Base-by-base conservation (phyloP, 805 yeast species). In the Candida quercuum region DNA sequence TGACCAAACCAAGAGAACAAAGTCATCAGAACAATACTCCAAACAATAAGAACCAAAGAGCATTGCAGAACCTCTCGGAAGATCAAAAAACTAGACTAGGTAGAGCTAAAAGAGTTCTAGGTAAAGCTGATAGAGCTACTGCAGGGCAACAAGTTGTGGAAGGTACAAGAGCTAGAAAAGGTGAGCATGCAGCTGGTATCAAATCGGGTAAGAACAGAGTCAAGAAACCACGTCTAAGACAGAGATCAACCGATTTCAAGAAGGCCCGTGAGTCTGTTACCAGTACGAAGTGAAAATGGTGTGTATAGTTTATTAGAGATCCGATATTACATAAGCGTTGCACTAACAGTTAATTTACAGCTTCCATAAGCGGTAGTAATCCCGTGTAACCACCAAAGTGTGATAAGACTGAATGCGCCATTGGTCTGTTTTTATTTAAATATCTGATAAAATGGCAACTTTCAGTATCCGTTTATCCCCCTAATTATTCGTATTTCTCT, bases 111-210 rank as follows among this genome's bases (percentile, higher is more conserved):
- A 70, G 76, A 39, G 69, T 83, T 4, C 67, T 88, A 32, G 91
- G 91, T 36, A 86, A 80, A 56, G 85, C 88, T 37, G 96, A 86
- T 56, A 75, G 83, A 51, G 72, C 82, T 25, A 70, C 81, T 17
- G 73, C 78, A 8, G 91, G 91, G 35, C 66, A 67, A 46, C 51
- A 64, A 36, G 56, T 76, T 41, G 52, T 68, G 6, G 96, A 87
- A 64, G 96, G 96, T 45, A 64, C 72, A 38, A 77, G 95, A 66
- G 88, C 96, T 13, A 63, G 67, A 41, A 82, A 81, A 60, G 88
- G 86, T 20, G 75, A 68, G 37, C 66, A 63, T 39, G 70, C 78
- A 24, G 69, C 68, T 21, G 86, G 89, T 19, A 65, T 80, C 47
- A 72, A 78, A 59, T 76, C 76, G 39, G 77, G 76, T 48, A 66